Conservation (phyloP, 2,329 filamentous ascomycete species). For the Hypoxylon sp. region DNA sequence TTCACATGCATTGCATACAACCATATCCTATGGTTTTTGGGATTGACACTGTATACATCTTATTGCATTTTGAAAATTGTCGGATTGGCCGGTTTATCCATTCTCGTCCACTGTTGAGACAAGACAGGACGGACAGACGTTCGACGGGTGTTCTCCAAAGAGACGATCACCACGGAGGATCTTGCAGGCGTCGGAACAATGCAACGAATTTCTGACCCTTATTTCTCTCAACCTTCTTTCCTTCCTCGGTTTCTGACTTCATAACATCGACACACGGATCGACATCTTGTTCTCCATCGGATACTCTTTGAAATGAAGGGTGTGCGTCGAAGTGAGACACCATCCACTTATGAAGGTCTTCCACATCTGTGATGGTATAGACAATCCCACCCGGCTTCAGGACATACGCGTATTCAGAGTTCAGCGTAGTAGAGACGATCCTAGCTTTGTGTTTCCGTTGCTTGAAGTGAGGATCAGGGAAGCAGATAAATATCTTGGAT, state of each 20-base stretch:
- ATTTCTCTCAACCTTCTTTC: slow-evolving; percentile 94
- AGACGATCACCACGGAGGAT: slow-evolving; percentile 77
- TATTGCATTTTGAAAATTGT: too few species aligned
- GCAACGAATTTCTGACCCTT: slow-evolving; percentile 91
- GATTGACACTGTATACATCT: too few species aligned
- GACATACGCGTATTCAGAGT: slow-evolving; percentile 92
- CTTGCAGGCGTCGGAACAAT: slow-evolving; percentile 80
- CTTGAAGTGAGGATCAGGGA: slow-evolving; percentile 98
- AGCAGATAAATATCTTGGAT: slow-evolving; percentile 94
- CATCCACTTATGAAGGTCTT: slow-evolving; percentile 95
- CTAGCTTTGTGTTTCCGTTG: slow-evolving; percentile 95
- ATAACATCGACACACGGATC: slow-evolving; percentile 79
- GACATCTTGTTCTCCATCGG: slow-evolving; percentile 70
- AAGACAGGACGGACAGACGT: too few species aligned
- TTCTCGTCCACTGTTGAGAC: too few species aligned
- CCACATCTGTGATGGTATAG: slow-evolving; percentile 97
- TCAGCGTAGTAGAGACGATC: slow-evolving; percentile 88
- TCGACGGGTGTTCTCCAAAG: too few species aligned
- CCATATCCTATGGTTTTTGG: too few species aligned
- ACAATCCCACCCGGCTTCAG: slow-evolving; percentile 83
- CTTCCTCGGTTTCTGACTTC: slow-evolving; percentile 90
- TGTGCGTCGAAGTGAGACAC: slow-evolving; percentile 82
- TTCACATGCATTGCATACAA: too few species aligned
- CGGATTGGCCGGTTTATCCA: too few species aligned
- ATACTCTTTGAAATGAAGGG: slow-evolving; percentile 79